These are phyloP conservation scores for Metarhizium album DNA, from an alignment of 2,329 filamentous ascomycete species.

Conservation along the genomic window DNA sequence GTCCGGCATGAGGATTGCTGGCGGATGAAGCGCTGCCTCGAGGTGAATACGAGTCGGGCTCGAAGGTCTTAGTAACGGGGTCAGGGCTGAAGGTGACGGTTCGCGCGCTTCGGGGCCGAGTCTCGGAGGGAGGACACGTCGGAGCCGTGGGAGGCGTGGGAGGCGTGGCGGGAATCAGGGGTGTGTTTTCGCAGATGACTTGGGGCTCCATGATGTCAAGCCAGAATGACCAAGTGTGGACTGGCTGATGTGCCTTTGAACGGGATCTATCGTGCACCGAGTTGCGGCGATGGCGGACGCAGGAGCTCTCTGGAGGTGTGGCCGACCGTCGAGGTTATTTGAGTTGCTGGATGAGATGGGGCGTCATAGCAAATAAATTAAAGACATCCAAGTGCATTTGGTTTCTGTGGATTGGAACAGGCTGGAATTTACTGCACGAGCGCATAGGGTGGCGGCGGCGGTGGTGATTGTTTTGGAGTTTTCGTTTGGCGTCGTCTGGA, in stretches of 20 bases:
- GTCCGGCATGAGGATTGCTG: slow-evolving; percentile 18
- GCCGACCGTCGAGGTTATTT: not conserved
- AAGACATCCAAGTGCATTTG: not conserved
- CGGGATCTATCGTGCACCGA: not conserved
- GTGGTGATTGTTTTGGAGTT: too few species aligned
- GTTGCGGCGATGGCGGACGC: not conserved
- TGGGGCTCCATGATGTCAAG: slow-evolving; percentile 16
- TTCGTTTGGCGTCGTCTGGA: too few species aligned
- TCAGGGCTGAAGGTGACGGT: slow-evolving; percentile 72
- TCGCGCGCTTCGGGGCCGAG: slow-evolving; percentile 38
- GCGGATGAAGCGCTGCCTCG: slow-evolving; percentile 13
- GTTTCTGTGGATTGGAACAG: not conserved
- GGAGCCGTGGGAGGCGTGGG: too few species aligned
- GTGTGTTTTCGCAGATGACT: slow-evolving; percentile 22
- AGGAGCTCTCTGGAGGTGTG: not conserved
- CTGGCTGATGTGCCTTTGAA: not conserved
- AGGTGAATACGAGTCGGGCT: slow-evolving; percentile 30
- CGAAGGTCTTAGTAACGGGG: slow-evolving; percentile 50
- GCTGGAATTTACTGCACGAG: not conserved
- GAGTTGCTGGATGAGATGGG: not conserved
- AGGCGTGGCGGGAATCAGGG: slow-evolving; percentile 17
- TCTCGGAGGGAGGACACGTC: too few species aligned
- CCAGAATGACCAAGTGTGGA: not conserved
- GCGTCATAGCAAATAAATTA: not conserved
- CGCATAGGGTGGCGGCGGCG: not conserved